Evolutionary conservation across 139 green algal species (phyloP), one percentile per base, ranked within the genome.

Genomic region (Auxenochlorella protothecoides): DNA sequence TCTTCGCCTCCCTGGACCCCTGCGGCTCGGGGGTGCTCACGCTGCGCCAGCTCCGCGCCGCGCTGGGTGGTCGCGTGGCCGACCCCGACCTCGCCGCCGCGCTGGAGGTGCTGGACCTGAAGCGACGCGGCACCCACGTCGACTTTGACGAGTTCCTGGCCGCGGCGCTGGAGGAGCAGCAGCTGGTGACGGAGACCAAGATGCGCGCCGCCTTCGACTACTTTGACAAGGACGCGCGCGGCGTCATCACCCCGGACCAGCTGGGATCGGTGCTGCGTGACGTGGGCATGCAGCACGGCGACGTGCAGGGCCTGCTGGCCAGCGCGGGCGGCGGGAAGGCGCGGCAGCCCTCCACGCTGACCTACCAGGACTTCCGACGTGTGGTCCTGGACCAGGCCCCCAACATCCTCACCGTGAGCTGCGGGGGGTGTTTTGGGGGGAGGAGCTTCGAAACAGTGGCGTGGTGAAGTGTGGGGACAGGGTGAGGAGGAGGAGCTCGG

Each of bases 31-130:
- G 72, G 8, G 63, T 55, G 51, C 67, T 77, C 59, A 64, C 11
- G 53, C 3, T 66, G 60, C 5, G 10, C 53, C 66, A 78, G 67
- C 73, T 78, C 52, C 68, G 64, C 59, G 59, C 53, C 6, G 73
- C 59, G 60, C 44, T 78, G 73, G 14, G 27, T 44, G 27, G 27
- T 44, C 27, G 27, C 67, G 66, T 78, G 27, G 56, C 52, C 0
- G 79, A 87, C 56, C 54, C 55, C 5, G 72, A 75, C 55, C 74
- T 86, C 59, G 27, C 16, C 11, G 56, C 72, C 10, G 68, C 80
- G 73, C 27, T 74, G 53, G 71, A 76, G 55, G 74, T 74, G 8
- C 53, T 80, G 14, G 73, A 77, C 51, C 66, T 77, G 4, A 73
- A 78, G 16, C 53, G 59, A 2, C 66, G 72, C 4, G 76, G 72